Evolutionary conservation across 805 yeast genomes (phyloP), one percentile per base, ranked within the genome.

Genomic region (Kuraishia borneana): DNA sequence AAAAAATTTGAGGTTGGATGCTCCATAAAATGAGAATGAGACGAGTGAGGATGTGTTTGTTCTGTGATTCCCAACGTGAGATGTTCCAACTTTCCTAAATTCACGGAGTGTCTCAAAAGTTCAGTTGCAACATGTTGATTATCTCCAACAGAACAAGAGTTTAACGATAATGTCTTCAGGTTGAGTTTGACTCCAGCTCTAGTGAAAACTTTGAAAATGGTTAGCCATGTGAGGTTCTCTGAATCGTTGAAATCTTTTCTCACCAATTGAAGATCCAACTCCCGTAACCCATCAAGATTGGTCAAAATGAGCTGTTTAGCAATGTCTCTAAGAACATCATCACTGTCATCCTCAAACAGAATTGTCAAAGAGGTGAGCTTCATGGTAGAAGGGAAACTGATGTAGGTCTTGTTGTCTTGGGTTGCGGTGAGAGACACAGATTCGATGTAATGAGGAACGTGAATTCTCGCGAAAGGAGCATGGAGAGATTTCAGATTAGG

Each of bases 181-280:
- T 32, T 40, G 14, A 44, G 42, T 12, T 25, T 25, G 7, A 12
- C 16, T n/a, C 12, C 19, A 6, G 9, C 13, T 10, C n/a, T 12
- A 20, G 30, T 35, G n/a, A 42, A 32, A 3, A 28, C 30, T 6
- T 37, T 33, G 34, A 53, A 53, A 21, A 53, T 48, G n/a, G 53
- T 35, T 25, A 40, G 39, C 58, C 58, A 53, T 10, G 53, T 41
- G 8, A 47, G 45, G 2, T 38, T 36, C 5, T 44, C 32, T 2
- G 34, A 7, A 32, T 49, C 50, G 31, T 51, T 51, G 26, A 49
- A 50, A 19, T 45, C 55, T 3, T 37, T 36, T 31, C 38, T 43
- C 9, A 42, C 36, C 27, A 41, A 45, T 6, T 40, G 41, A 25
- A 25, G 16, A 6, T 12, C 13, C 16, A 25, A 16, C 6, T 25